phyloP scores from a whole-genome alignment of 768 basidiomycete genomes.

The Rhodotorula sphaerocarpa region DNA sequence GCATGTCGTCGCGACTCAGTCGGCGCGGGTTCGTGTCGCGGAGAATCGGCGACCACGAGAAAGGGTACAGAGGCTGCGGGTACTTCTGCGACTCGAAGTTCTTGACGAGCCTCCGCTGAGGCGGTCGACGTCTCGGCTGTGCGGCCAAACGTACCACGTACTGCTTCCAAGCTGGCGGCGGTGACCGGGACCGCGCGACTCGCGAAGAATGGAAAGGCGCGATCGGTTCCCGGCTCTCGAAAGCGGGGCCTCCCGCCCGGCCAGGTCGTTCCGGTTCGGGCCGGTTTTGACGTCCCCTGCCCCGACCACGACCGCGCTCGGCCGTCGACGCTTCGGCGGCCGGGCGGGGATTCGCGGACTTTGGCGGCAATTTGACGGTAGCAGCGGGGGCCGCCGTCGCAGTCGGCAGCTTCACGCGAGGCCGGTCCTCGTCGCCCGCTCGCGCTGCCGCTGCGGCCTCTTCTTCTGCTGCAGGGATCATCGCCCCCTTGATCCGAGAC shows the following conservation, averaged over 20 bases:
- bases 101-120: slow-evolving; percentile 12
- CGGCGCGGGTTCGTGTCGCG: slow-evolving; percentile 37
- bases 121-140: slow-evolving; percentile 16
- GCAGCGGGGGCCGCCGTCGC: neutral
- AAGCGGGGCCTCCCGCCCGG: slow-evolving; percentile 8
- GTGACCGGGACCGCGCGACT: slow-evolving; percentile 39
- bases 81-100: slow-evolving; percentile 20
- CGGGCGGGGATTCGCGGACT: too few species aligned
- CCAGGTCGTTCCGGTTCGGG: neutral
- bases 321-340: neutral
- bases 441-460: neutral
- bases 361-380: too few species aligned
- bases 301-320: slow-evolving; percentile 8
- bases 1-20: slow-evolving; percentile 41
- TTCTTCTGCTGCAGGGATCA: slow-evolving; percentile 35
- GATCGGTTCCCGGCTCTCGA: slow-evolving; percentile 27
- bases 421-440: neutral
- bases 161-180: slow-evolving; percentile 44
- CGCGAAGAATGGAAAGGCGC: slow-evolving; percentile 40
- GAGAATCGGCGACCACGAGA: slow-evolving; percentile 42
- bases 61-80: slow-evolving; percentile 33
- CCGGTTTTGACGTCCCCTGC: slow-evolving; percentile 11
- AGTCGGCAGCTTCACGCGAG: slow-evolving; percentile 11
- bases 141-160: slow-evolving; percentile 41
- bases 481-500: slow-evolving; percentile 43